Percentiles rank a stretch among this genome's conserved stretches.
Conservation (phyloP, 768 basidiomycete genomes). For the Agaricus blazei region DNA sequence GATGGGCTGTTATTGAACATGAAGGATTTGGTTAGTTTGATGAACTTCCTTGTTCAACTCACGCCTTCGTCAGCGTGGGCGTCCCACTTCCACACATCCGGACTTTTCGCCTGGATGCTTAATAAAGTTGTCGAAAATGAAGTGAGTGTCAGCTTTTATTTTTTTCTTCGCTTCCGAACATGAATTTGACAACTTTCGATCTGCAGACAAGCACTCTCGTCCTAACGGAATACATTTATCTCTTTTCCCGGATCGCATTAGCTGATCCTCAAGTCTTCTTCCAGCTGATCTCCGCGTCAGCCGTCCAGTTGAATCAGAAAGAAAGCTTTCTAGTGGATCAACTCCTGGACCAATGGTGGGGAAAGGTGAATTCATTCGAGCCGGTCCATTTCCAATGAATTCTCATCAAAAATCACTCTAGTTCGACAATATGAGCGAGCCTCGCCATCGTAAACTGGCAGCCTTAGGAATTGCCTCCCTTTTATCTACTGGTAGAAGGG, state of each 20-base stretch:
- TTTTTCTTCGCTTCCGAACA: neutral
- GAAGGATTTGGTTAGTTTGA: slow-evolving; percentile 53
- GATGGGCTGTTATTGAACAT: slow-evolving; percentile 48
- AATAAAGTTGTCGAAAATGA: slow-evolving; percentile 61
- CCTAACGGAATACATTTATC: slow-evolving; percentile 65
- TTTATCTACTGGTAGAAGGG: slow-evolving; percentile 66
- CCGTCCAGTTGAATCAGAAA: slow-evolving; percentile 36
- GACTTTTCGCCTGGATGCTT: slow-evolving; percentile 63
- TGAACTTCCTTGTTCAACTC: slow-evolving; percentile 59
- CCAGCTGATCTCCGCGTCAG: slow-evolving; percentile 63
- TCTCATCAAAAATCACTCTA: slow-evolving; percentile 22
- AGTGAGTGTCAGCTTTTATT: slow-evolving; percentile 28
- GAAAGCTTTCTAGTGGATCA: slow-evolving; percentile 59
- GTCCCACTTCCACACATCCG: slow-evolving; percentile 65
- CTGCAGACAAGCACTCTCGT: slow-evolving; percentile 33
- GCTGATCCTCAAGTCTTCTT: slow-evolving; percentile 63
- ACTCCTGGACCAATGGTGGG: slow-evolving; percentile 79
- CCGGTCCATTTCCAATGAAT: neutral
- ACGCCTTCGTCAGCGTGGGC: slow-evolving; percentile 66
- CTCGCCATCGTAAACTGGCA: slow-evolving; percentile 74
- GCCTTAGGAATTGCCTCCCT: slow-evolving; percentile 80
- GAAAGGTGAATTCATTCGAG: slow-evolving; percentile 46
- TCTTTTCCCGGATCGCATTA: slow-evolving; percentile 71
- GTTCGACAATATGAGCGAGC: slow-evolving; percentile 92
- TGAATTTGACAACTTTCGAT: slow-evolving; percentile 2